phyloP scores from a whole-genome alignment of 1,284 basidiomycete genomes.

The Meira nashicola region DNA sequence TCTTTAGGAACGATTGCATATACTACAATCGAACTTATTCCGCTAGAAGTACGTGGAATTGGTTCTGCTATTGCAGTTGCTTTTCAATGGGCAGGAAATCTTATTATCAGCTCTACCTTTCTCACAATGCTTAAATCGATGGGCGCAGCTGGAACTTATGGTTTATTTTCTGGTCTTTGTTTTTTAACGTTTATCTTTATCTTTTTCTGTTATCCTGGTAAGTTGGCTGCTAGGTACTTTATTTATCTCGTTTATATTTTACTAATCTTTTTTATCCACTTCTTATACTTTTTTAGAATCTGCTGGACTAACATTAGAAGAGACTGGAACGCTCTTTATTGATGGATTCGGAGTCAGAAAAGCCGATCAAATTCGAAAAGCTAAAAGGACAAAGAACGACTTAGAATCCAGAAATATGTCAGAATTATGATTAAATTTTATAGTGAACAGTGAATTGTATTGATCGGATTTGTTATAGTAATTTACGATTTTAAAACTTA shows the following conservation, averaged over 20 bases:
- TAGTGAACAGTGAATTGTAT: too few species aligned
- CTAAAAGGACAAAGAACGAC: constrained; percentile 21
- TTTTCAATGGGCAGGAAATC: constrained; percentile 73
- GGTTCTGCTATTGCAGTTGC: constrained; percentile 68
- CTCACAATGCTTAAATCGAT: constrained; percentile 71
- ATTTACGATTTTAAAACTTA: neutral
- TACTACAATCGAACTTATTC: constrained; percentile 80
- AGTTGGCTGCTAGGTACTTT: too few species aligned
- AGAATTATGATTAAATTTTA: neutral
- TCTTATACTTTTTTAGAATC: constrained; percentile 44
- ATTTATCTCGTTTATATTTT: too few species aligned
- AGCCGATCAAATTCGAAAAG: constrained; percentile 48
- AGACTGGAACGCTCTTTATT: constrained; percentile 60
- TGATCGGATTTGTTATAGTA: too few species aligned
- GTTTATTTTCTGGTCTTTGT: constrained; percentile 73
- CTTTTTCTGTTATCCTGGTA: constrained; percentile 55
- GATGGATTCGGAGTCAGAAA: constrained; percentile 56
- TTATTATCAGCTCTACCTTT: constrained; percentile 72
- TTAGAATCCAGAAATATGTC: neutral
- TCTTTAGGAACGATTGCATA: constrained; percentile 69
- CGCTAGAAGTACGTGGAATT: constrained; percentile 65
- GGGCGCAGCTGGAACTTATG: constrained; percentile 62
- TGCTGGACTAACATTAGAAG: constrained; percentile 67
- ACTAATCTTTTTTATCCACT: too few species aligned
- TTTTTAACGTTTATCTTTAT: constrained; percentile 68